Evolutionary conservation across 768 basidiomycete species (phyloP).

Genomic region (Phanerochaete sordida): DNA sequence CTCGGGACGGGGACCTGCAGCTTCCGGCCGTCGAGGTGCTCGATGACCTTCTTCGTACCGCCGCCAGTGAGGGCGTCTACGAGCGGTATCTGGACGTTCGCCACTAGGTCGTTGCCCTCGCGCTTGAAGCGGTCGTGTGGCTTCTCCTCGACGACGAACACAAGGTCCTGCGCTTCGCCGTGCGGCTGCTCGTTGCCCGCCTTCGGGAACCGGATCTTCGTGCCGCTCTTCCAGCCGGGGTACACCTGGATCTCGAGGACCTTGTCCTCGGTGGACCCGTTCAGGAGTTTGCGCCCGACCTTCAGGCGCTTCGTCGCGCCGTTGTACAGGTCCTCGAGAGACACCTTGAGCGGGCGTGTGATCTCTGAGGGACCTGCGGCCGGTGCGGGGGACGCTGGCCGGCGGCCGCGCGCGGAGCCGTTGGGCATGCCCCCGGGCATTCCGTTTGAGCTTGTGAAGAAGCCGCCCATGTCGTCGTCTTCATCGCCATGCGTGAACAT

Average conservation of each 20-base stretch:
- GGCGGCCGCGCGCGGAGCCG: conserved; percentile 25
- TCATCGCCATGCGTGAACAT: conserved; percentile 21
- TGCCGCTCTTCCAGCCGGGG: conserved; percentile 96
- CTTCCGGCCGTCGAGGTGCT: conserved; percentile 77
- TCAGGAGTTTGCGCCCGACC: conserved; percentile 69
- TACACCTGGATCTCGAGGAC: conserved; percentile 75
- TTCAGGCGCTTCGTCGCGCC: conserved; percentile 88
- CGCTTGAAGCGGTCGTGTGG: conserved; percentile 73
- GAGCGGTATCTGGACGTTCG: conserved; percentile 61
- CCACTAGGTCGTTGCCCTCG: conserved; percentile 77
- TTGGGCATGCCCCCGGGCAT: conserved; percentile 57
- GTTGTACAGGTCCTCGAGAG: conserved; percentile 81
- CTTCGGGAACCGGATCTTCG: conserved; percentile 86
- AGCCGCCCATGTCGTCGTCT: conserved; percentile 43
- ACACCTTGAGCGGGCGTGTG: conserved; percentile 76
- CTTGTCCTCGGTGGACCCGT: conserved; percentile 80
- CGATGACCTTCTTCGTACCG: conserved; percentile 51
- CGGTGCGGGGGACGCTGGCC: conserved; percentile 26
- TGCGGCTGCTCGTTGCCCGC: conserved; percentile 75
- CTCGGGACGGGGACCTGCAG: conserved; percentile 64
- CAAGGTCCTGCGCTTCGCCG: conserved; percentile 84
- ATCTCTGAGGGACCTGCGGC: conserved; percentile 64
- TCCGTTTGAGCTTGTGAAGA: conserved; percentile 45
- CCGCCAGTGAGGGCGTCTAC: conserved; percentile 78
- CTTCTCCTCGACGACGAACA: conserved; percentile 97